phyloP scores from a whole-genome alignment of 192 early-diverging fungal genomes.

The Funneliformis mosseae region DNA sequence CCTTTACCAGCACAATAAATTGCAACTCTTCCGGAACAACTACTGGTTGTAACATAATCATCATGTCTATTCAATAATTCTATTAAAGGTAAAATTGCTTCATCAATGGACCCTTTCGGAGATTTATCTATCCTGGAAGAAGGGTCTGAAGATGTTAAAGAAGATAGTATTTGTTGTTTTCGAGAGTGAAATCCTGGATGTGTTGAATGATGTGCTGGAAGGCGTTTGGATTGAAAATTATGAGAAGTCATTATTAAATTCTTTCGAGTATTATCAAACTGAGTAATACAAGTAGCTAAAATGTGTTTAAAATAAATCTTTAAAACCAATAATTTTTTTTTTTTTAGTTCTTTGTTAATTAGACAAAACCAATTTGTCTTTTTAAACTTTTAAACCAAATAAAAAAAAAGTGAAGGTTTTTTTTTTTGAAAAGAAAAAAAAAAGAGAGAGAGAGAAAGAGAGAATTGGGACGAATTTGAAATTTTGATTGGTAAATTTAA shows the following conservation, averaged over 20 bases:
- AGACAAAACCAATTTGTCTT: too few species aligned
- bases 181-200: constrained; percentile 37
- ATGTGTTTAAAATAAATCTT: too few species aligned
- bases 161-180: constrained; percentile 45
- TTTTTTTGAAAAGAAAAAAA: too few species aligned
- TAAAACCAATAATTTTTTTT: too few species aligned
- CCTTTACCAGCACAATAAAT: constrained; percentile 53
- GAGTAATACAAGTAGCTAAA: too few species aligned
- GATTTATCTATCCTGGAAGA: constrained; percentile 51
- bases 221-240: constrained; percentile 2
- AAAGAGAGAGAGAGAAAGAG: too few species aligned
- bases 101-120: constrained; percentile 58
- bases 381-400: too few species aligned
- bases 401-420: too few species aligned
- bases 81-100: constrained; percentile 50
- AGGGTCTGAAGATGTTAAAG: constrained; percentile 30
- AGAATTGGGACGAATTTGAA: background rate
- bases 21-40: constrained; percentile 56
- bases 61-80: constrained; percentile 53
- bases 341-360: too few species aligned
- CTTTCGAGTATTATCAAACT: too few species aligned
- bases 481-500: background rate
- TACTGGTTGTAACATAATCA: constrained; percentile 57
- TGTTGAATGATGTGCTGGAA: background rate
- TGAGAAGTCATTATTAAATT: background rate